Conservation (phyloP, 2,329 filamentous ascomycete species). For the Pestalotiopsis sp. region DNA sequence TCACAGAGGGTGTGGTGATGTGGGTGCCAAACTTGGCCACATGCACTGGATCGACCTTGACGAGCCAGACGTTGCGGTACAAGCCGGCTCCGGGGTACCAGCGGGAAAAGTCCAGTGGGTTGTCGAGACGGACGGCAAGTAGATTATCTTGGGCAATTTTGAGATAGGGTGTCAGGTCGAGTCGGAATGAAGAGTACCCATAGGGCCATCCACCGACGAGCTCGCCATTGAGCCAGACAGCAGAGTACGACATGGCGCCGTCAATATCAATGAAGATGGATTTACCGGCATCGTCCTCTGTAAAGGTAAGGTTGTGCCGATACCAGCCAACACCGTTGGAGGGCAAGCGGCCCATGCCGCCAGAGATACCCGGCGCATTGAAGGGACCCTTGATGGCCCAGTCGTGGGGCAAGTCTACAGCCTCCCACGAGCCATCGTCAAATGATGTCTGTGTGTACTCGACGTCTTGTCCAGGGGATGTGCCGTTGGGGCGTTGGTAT, state of each 20-base stretch:
- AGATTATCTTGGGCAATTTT: constrained; percentile 37
- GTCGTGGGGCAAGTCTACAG: constrained; percentile 42
- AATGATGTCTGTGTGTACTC: constrained; percentile 29
- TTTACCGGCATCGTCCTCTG: constrained; percentile 18
- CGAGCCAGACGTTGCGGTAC: constrained; percentile 57
- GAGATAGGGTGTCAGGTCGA: constrained; percentile 49
- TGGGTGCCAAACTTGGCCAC: constrained; percentile 52
- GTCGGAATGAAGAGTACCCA: constrained; percentile 51
- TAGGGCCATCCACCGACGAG: constrained; percentile 55
- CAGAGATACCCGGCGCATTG: constrained; percentile 33
- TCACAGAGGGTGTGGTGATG: constrained; percentile 47
- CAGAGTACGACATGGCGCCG: constrained; percentile 53
- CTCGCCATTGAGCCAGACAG: constrained; percentile 53
- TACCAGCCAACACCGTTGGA: constrained; percentile 56
- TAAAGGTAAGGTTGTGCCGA: constrained; percentile 37
- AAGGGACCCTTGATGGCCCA: constrained; percentile 46
- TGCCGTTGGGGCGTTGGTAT: constrained; percentile 22
- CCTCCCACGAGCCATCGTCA: constrained; percentile 35
- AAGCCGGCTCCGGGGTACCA: constrained; percentile 58
- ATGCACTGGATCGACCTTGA: constrained; percentile 46
- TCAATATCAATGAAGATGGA: constrained; percentile 37
- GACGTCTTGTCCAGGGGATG: constrained; percentile 26
- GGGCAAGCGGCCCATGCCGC: constrained; percentile 46
- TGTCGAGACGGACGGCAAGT: constrained; percentile 54
- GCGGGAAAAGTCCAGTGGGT: constrained; percentile 47